Percentiles rank a stretch among this genome's conserved stretches.
phyloP scores from a whole-genome alignment of 2,329 filamentous ascomycete genomes.

The Pseudocercospora macadamiae region DNA sequence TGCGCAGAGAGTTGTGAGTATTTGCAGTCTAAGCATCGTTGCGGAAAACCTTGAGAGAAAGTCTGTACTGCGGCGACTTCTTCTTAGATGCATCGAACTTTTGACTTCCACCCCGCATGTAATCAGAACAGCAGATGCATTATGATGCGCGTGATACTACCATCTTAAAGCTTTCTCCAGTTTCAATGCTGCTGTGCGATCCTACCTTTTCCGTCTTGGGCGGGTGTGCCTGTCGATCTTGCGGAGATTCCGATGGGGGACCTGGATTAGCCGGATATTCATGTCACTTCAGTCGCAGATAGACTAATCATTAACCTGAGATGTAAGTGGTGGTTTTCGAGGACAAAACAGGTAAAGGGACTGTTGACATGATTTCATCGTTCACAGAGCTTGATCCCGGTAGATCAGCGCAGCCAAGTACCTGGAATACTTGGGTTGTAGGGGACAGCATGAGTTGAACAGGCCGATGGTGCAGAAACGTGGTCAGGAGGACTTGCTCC shows the following conservation, averaged over 20 bases:
- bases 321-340: no score
- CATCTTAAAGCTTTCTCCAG: neutral
- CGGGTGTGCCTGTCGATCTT: constrained; percentile 20
- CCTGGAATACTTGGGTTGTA: no score
- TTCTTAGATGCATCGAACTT: neutral
- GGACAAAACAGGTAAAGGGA: no score
- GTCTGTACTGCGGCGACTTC: neutral
- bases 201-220: constrained; percentile 5
- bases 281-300: no score
- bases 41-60: neutral
- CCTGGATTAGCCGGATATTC: neutral
- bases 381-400: no score
- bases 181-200: neutral
- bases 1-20: neutral
- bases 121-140: constrained; percentile 5
- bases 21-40: neutral
- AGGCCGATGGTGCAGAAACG: no score
- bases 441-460: no score
- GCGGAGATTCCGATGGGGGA: neutral
- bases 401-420: no score
- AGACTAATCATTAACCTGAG: no score
- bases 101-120: constrained; percentile 34
- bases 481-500: neutral
- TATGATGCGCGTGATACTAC: constrained; percentile 7
- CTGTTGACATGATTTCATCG: no score